phyloP scores from a whole-genome alignment of 1,284 basidiomycete genomes.

The Ganoderma meredithae region DNA sequence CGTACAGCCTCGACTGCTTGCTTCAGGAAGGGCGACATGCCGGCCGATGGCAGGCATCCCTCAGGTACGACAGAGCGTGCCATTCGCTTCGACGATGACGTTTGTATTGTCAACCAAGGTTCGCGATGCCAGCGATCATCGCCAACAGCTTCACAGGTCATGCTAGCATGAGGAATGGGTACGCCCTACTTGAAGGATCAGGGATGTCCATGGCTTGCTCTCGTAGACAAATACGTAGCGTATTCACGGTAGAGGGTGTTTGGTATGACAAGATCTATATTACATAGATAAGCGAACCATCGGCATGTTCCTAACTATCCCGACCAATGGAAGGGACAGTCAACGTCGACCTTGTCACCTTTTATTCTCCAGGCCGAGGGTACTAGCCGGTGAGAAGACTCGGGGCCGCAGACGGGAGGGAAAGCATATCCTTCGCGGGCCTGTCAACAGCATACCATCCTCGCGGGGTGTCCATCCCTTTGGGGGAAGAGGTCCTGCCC shows the following conservation, averaged over 20 bases:
- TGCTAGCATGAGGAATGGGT: background rate
- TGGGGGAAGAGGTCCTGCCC: background rate
- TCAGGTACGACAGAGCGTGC: constrained; percentile 18
- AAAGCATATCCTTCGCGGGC: background rate
- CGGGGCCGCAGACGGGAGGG: constrained; percentile 4
- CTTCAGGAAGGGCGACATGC: constrained; percentile 24
- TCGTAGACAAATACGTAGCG: background rate
- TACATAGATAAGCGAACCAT: background rate
- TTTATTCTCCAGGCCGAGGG: constrained; percentile 3
- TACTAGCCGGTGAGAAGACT: constrained; percentile 9
- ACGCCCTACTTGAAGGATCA: background rate
- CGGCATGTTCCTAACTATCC: background rate
- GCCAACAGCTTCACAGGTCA: background rate
- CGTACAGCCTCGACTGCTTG: constrained; percentile 11
- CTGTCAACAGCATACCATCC: constrained; percentile 1
- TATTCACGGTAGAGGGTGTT: background rate
- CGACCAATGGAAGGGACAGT: constrained; percentile 5
- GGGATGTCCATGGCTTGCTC: background rate
- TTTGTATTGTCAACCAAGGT: background rate
- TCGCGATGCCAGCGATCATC: background rate
- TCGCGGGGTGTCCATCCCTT: background rate
- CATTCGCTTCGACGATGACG: background rate
- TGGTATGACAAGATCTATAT: constrained; percentile 13
- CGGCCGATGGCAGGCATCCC: constrained; percentile 15
- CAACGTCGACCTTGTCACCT: constrained; percentile 1